Conservation (phyloP, 257 asterid species). For the Forsythia suspensa region DNA sequence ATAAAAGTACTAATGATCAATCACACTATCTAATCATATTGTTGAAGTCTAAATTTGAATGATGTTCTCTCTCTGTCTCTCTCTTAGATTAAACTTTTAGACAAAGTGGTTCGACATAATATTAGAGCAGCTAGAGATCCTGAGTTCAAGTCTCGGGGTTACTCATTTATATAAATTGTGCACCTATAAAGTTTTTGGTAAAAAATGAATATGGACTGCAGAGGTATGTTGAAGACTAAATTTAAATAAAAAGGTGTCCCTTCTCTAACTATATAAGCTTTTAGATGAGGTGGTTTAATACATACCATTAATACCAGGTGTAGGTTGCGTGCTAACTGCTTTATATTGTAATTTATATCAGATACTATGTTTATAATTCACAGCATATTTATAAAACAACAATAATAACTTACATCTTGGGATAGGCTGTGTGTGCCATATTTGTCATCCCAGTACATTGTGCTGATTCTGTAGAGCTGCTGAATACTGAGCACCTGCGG, state of each 20-base stretch:
- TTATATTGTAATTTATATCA: neutral
- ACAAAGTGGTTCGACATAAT: too few species aligned
- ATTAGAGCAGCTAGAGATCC: too few species aligned
- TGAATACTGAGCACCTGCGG: slow-evolving; percentile 89
- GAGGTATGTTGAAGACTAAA: neutral
- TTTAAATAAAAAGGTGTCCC: neutral
- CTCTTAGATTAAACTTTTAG: too few species aligned
- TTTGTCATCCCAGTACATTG: slow-evolving; percentile 99
- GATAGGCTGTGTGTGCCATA: slow-evolving; percentile 97
- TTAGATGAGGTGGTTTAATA: neutral
- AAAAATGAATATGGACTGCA: neutral
- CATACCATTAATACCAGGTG: neutral
- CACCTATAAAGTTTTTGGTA: neutral
- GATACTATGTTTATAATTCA: neutral
- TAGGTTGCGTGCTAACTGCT: neutral
- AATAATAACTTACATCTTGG: slow-evolving; percentile 61
- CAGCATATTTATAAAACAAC: slow-evolving; percentile 3
- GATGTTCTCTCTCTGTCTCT: neutral
- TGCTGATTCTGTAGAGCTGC: slow-evolving; percentile 97
- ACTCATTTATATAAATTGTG: neutral
- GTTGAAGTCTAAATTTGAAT: too few species aligned
- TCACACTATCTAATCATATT: neutral
- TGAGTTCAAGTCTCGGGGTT: neutral
- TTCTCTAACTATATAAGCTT: neutral
- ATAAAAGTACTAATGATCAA: neutral